Base-by-base conservation (phyloP, 2,329 filamentous ascomycete genomes). In the Colletotrichum plurivorum region DNA sequence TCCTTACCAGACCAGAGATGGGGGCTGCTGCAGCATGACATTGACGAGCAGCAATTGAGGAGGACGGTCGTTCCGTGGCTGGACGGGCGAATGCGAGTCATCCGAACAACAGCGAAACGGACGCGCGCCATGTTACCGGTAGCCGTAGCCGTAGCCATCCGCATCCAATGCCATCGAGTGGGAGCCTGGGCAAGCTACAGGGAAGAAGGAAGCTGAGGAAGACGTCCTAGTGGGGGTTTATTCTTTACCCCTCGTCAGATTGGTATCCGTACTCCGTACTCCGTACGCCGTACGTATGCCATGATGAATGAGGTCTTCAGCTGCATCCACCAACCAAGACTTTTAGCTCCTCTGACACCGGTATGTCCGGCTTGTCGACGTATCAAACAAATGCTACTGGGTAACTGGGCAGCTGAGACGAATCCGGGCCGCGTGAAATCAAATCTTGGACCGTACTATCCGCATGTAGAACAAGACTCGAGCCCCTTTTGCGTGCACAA, bases 81-180 rank as follows among this genome's bases (percentile, higher is more conserved):
- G 39, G 62, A 45, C 13, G 51, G 51, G 45, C n/a, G 62, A 9
- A 66, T 67, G 56, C 67, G 62, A 69, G 55, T 48, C 51, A 67
- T 69, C 56, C 39, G 51, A 61, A 61, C 31, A 46, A 56, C 45
- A 25, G 18, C 16, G 16, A 39, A 59, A 27, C 22, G 56, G 55
- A 60, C n/a, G 36, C 51, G 41, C 55, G 52, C 53, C 52, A 46
- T 49, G n/a, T 52, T 25, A 25, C 36, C 36, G 36, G 45, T 43
- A 51, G 49, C 36, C 51, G 49, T 36, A 36, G 31, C 31, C 31
- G 31, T 36, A 2, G 8, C 31, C 8, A 10, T 36, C 31, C 31
- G 3, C 10, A 36, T 36, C 31, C 31, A 55, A 22, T 22, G 46
- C n/a, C 13, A 36, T 20, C 49, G 8, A 39, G 25, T 31, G 36